Percentiles rank a stretch among this genome's conserved stretches.
These are phyloP conservation scores for Claviceps maximensis DNA, from an alignment of 2,329 filamentous ascomycete genomes.

Conservation along the genomic window DNA sequence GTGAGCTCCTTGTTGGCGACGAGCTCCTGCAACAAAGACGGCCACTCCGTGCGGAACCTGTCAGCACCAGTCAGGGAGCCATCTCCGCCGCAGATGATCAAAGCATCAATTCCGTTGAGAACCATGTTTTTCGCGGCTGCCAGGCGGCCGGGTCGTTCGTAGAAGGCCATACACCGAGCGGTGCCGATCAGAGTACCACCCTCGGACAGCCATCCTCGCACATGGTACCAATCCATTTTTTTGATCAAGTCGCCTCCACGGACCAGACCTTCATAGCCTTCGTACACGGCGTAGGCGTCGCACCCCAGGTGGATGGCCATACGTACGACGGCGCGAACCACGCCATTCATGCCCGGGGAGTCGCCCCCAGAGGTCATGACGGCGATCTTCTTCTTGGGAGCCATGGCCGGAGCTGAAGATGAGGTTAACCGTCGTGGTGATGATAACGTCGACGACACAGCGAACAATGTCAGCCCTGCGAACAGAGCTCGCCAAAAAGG, in stretches of 20 bases:
- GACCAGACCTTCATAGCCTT: slow-evolving; percentile 93
- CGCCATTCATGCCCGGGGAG: slow-evolving; percentile 88
- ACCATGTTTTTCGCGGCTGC: slow-evolving; percentile 91
- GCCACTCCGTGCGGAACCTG: slow-evolving; percentile 86
- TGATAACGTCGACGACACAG: slow-evolving; percentile 6
- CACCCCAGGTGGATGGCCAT: slow-evolving; percentile 78
- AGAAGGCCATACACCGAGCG: slow-evolving; percentile 84
- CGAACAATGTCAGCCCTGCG: slow-evolving; percentile 6
- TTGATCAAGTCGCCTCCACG: slow-evolving; percentile 78
- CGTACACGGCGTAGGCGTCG: slow-evolving; percentile 71
- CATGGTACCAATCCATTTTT: slow-evolving; percentile 83
- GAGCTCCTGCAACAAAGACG: slow-evolving; percentile 72
- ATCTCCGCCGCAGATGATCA: slow-evolving; percentile 95
- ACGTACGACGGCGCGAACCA: slow-evolving; percentile 79
- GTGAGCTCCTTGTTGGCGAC: slow-evolving; percentile 61
- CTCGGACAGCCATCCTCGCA: slow-evolving; percentile 85
- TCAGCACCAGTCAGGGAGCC: slow-evolving; percentile 93
- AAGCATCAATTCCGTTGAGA: slow-evolving; percentile 79
- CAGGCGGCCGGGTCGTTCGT: slow-evolving; percentile 72
- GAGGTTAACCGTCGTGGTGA: slow-evolving; percentile 5
- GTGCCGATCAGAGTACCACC: slow-evolving; percentile 95
- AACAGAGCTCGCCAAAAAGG: slow-evolving; percentile 15
- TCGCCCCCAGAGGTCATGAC: slow-evolving; percentile 93
- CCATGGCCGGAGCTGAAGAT: slow-evolving; percentile 22
- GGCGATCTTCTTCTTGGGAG: slow-evolving; percentile 56